Conservation (phyloP, 768 basidiomycete species). For the Pseudohyphozyma bogoriensis region DNA sequence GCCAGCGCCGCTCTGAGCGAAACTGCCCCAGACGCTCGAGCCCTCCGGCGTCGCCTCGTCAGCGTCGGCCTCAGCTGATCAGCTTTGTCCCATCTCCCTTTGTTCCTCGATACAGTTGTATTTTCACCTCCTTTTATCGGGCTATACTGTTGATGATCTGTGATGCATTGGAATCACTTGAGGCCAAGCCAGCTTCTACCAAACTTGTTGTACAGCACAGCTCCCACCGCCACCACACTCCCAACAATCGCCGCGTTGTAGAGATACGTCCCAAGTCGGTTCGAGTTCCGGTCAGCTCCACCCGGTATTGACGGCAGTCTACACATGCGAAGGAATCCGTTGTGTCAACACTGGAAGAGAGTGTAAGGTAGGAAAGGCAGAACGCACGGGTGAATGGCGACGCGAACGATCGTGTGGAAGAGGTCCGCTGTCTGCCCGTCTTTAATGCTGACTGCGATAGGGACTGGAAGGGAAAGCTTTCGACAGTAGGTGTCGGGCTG, state of each 20-base stretch:
- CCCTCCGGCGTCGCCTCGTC: no score
- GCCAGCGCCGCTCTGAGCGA: no score
- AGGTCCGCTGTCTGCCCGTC: slow-evolving; percentile 75
- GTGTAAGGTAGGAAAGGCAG: neutral
- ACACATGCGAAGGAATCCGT: slow-evolving; percentile 1
- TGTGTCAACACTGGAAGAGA: slow-evolving; percentile 37
- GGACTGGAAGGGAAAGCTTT: slow-evolving; percentile 76
- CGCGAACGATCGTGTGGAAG: slow-evolving; percentile 71
- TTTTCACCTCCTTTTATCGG: no score
- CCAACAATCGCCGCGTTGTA: slow-evolving; percentile 63
- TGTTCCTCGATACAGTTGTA: no score
- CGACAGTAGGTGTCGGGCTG: slow-evolving; percentile 96
- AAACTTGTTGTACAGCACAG: slow-evolving; percentile 61
- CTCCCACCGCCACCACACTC: slow-evolving; percentile 59
- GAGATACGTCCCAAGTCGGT: slow-evolving; percentile 61
- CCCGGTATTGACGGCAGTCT: slow-evolving; percentile 66
- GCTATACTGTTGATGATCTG: no score
- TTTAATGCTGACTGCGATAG: slow-evolving; percentile 85
- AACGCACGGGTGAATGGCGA: slow-evolving; percentile 61
- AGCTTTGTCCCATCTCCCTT: no score
- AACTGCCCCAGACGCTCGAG: no score
- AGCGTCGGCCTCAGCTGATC: no score
- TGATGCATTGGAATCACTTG: no score
- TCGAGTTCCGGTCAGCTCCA: slow-evolving; percentile 65
- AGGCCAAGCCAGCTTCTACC: no score